A percentile compares a stretch with the other conserved stretches of the same genome.
Evolutionary conservation across 306 rosid genomes (phyloP).

Genomic region (Castanea sativa): DNA sequence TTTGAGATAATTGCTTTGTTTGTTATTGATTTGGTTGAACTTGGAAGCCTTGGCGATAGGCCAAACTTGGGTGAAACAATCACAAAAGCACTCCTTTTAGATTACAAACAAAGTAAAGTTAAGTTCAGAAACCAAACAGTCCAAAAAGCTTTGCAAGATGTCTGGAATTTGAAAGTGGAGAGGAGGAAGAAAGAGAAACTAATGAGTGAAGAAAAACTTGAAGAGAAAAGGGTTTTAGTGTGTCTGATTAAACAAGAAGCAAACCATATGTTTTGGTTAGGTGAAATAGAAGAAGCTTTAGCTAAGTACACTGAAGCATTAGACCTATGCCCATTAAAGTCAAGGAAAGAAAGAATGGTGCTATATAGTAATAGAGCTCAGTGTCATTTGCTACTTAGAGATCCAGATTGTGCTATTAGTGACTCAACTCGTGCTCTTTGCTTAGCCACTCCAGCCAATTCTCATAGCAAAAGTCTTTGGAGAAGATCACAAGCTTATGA

Average conservation of each 20-base stretch:
- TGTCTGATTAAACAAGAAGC: constrained; percentile 50
- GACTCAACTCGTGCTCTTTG: constrained; percentile 74
- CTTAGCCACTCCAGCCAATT: constrained; percentile 46
- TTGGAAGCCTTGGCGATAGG: constrained; percentile 52
- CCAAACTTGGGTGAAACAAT: constrained; percentile 53
- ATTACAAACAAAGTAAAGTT: constrained; percentile 9
- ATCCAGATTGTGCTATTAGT: constrained; percentile 51
- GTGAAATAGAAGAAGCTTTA: constrained; percentile 52
- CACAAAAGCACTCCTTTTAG: constrained; percentile 40
- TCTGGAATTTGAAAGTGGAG: constrained; percentile 37
- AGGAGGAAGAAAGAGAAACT: constrained; percentile 36
- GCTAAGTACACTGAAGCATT: constrained; percentile 55
- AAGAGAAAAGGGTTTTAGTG: constrained; percentile 39
- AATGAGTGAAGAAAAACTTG: constrained; percentile 28
- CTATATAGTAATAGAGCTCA: constrained; percentile 61
- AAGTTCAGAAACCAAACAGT: constrained; percentile 11
- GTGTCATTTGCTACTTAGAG: constrained; percentile 48
- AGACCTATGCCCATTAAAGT: constrained; percentile 46
- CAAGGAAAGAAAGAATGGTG: constrained; percentile 55
- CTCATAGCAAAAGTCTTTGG: constrained; percentile 61
- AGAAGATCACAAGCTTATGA: constrained; percentile 77
- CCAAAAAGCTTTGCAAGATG: constrained; percentile 18
- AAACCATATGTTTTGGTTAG: constrained; percentile 43
- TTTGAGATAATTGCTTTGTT: constrained; percentile 34
- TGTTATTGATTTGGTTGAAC: constrained; percentile 62